A percentile compares a stretch with the other conserved stretches of the same genome.
Evolutionary conservation across 495 filamentous ascomycete genomes (phyloP).

Genomic region (Thermothielavioides terrestris): DNA sequence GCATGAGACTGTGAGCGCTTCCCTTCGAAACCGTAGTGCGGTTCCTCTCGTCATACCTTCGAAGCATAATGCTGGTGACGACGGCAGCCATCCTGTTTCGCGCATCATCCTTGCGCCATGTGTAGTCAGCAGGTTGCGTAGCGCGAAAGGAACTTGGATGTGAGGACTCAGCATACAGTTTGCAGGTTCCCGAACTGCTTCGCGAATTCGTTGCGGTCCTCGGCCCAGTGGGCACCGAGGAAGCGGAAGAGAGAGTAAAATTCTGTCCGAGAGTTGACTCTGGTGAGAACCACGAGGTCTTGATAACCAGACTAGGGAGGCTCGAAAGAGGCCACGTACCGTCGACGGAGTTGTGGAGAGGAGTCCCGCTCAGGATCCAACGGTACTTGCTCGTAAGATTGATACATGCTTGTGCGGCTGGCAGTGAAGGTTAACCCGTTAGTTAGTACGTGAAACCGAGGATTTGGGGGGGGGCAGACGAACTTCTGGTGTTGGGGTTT

Average conservation of each 20-base stretch:
- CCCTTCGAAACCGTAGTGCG: no score
- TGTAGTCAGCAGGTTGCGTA: no score
- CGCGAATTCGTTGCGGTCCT: neutral
- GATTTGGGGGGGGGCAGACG: neutral
- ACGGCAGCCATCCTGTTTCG: neutral
- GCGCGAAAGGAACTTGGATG: neutral
- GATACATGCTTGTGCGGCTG: neutral
- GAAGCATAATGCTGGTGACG: neutral
- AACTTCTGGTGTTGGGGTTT: neutral
- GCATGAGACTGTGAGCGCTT: neutral
- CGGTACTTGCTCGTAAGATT: constrained; percentile 2
- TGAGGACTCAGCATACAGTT: neutral
- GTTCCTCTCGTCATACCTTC: neutral
- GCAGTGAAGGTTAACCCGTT: neutral
- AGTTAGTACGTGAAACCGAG: neutral
- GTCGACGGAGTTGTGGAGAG: neutral
- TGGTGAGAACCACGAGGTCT: no score
- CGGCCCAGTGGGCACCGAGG: neutral
- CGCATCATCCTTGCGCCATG: neutral
- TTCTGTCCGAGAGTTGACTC: neutral
- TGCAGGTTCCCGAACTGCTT: neutral
- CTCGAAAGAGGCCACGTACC: neutral
- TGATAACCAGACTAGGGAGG: neutral
- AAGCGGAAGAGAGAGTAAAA: constrained; percentile 1
- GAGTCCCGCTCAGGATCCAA: neutral